phyloP scores from a whole-genome alignment of 2,329 filamentous ascomycete genomes.

The Podosphaera xanthii region DNA sequence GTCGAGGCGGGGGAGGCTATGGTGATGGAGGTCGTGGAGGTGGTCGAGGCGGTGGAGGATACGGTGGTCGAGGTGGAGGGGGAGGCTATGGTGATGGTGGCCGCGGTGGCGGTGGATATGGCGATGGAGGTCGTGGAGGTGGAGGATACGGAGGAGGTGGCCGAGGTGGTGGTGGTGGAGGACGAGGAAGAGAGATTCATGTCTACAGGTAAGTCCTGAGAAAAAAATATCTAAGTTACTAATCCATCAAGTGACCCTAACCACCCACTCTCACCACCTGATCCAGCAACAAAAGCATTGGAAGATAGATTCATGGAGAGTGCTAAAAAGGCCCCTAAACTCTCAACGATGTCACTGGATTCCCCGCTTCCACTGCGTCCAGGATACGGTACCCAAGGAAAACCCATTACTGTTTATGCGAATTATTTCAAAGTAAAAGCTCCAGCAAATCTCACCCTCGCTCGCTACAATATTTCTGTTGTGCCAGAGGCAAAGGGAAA shows the following conservation, averaged over 20 bases:
- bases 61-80: conserved; percentile 6
- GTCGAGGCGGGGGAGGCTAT: conserved; percentile 7
- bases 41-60: conserved; percentile 13
- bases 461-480: conserved; percentile 14
- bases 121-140: conserved; percentile 7
- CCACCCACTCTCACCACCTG: conserved; percentile 6
- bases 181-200: conserved; percentile 7
- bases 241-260: conserved; percentile 8
- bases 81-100: conserved; percentile 7
- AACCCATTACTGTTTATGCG: conserved; percentile 12
- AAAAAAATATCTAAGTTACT: neutral
- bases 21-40: conserved; percentile 15
- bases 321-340: conserved; percentile 5
- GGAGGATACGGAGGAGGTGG: conserved; percentile 14
- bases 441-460: conserved; percentile 8
- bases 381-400: conserved; percentile 13
- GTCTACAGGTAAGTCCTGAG: conserved; percentile 11
- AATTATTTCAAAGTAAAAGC: conserved; percentile 14
- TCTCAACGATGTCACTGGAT: conserved; percentile 6
- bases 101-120: conserved; percentile 10
- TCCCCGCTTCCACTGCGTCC: conserved; percentile 11
- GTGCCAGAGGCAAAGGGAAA: conserved; percentile 9
- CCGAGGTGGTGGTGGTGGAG: conserved; percentile 14
- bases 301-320: conserved; percentile 14
- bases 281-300: conserved; percentile 10